Conservation (phyloP, 352 stramenopile genomes). For the Globisporangium nodosum region DNA sequence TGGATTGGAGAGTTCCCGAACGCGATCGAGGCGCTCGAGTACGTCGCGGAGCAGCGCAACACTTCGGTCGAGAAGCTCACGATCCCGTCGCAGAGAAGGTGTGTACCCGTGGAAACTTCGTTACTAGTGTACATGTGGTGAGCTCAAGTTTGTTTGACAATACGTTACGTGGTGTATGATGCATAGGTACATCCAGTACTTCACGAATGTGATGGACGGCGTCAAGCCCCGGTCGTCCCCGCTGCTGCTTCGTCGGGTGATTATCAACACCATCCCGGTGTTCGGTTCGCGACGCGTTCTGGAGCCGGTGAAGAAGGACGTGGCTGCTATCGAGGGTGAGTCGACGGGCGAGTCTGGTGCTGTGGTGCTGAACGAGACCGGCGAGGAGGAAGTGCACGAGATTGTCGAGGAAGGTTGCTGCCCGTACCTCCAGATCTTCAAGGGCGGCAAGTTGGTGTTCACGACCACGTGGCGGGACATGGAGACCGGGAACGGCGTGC, state of each 20-base stretch:
- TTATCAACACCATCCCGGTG: slow-evolving; percentile 93
- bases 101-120: slow-evolving; percentile 8
- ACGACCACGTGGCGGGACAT: slow-evolving; percentile 90
- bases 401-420: slow-evolving; percentile 89
- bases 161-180: slow-evolving; percentile 2
- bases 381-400: slow-evolving; percentile 49
- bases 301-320: slow-evolving; percentile 44
- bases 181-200: slow-evolving; percentile 95
- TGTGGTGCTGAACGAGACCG: slow-evolving; percentile 11
- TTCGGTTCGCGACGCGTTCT: slow-evolving; percentile 70
- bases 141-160: no score
- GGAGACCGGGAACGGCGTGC: slow-evolving; percentile 82
- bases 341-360: slow-evolving; percentile 11
- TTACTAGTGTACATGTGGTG: neutral
- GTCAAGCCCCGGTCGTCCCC: slow-evolving; percentile 93
- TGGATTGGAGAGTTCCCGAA: slow-evolving; percentile 93
- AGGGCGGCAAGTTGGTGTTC: slow-evolving; percentile 94
- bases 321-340: slow-evolving; percentile 21
- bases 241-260: slow-evolving; percentile 92
- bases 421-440: slow-evolving; percentile 98
- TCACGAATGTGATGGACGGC: slow-evolving; percentile 96
- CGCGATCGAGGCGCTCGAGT: slow-evolving; percentile 91
- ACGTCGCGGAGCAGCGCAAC: slow-evolving; percentile 87
- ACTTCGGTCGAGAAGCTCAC: slow-evolving; percentile 91
- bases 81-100: slow-evolving; percentile 94